Conservation (phyloP, 768 basidiomycete genomes). For the Cystobasidiopsis lactophilus region DNA sequence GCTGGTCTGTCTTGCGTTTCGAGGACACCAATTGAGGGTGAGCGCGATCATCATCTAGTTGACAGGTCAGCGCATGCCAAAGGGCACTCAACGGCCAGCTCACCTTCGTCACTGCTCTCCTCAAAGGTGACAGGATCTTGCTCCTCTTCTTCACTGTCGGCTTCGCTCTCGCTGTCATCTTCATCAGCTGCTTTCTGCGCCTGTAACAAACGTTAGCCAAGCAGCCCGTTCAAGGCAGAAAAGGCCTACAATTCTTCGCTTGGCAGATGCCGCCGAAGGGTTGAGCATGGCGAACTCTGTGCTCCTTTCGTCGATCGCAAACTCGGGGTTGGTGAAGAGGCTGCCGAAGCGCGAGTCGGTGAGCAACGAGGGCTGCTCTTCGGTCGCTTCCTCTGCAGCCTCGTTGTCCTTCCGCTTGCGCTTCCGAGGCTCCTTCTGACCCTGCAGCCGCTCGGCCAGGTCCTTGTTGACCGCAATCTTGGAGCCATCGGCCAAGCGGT, state of each 20-base stretch:
- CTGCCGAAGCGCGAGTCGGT: slow-evolving; percentile 72
- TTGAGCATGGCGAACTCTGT: slow-evolving; percentile 83
- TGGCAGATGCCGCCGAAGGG: slow-evolving; percentile 47
- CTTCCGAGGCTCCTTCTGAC: slow-evolving; percentile 32
- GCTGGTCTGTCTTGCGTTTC: slow-evolving; percentile 1
- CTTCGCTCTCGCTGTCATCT: slow-evolving; percentile 2
- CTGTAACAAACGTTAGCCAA: neutral
- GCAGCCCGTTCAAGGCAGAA: neutral
- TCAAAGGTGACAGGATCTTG: no score
- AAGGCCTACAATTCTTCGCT: slow-evolving; percentile 26
- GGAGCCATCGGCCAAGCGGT: slow-evolving; percentile 9
- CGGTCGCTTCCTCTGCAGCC: slow-evolving; percentile 25
- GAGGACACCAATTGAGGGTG: neutral
- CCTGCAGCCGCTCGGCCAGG: slow-evolving; percentile 61
- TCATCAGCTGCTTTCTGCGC: slow-evolving; percentile 6
- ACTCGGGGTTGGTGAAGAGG: slow-evolving; percentile 77
- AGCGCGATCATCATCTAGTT: neutral
- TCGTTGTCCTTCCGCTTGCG: slow-evolving; percentile 30
- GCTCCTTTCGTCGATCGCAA: slow-evolving; percentile 66
- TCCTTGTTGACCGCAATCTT: slow-evolving; percentile 56
- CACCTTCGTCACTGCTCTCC: no score
- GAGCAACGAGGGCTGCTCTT: slow-evolving; percentile 33
- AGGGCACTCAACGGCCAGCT: no score
- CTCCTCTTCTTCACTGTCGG: slow-evolving; percentile 5
- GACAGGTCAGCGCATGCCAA: neutral